Evolutionary conservation across 176 grass and related monocot genomes (phyloP), one percentile per base, ranked within the genome.

Genomic region (Alopecurus myosuroides): DNA sequence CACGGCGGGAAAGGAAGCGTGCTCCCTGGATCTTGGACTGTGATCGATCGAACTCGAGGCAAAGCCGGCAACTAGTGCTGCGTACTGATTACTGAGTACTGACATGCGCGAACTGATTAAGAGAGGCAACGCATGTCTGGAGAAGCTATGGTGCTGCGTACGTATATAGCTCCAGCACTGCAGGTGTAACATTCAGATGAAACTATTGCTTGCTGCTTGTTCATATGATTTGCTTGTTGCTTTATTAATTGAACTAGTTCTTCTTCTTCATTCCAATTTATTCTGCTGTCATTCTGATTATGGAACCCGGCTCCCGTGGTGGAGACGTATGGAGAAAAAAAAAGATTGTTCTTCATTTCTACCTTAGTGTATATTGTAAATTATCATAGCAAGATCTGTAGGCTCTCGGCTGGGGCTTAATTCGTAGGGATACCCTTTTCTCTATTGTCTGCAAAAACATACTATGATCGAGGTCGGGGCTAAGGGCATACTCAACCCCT

Each of bases 21-120:
- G 86, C 67, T 92, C 91, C 15, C 88, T 95, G 91, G 93, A 95
- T 98, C 93, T 92, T 74, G 93, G 92, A 29, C 70, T 95, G 73
- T 91, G 86, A 63, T 63, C 28, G 86, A 63, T 63, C 28, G 60
- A 98, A 70, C 20, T 34, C 73, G 53, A 83, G 56, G 13, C 37
- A 66, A 74, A 41, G 23, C 60, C 28, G 60, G 25, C 26, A 63
- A 12, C 14, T 63, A 31, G 60, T 63, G 60, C 14, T 18, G 60
- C 33, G 28, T 31, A 55, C 56, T 61, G 57, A 61, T 2, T 72
- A 45, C 35, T 71, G 39, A 63, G 70, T 51, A 70, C 23, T 71
- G 42, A 89, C 60, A 81, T 30, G 61, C 40, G 51, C 67, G 29
- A 83, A 84, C 68, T 75, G 80, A 90, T 83, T 66, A 71, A 73